These are phyloP conservation scores for Pseudotsuga menziesii DNA, from an alignment of 75 land plant species.

Conservation along the genomic window DNA sequence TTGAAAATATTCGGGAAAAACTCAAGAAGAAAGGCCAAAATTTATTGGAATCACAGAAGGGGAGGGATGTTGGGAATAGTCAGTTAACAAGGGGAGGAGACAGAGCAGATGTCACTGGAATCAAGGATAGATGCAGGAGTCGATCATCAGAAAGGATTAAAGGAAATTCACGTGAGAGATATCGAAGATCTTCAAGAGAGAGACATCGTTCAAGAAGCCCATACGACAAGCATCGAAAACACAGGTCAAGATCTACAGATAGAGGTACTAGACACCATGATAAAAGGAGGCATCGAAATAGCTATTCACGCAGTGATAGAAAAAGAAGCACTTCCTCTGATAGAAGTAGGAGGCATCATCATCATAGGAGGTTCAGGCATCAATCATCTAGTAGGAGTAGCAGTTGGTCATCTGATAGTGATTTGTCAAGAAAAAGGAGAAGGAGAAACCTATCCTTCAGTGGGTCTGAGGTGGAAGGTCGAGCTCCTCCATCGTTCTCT, in stretches of 20 bases:
- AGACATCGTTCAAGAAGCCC: conserved; percentile 11
- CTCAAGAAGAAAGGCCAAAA: conserved; percentile 36
- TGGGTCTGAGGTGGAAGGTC: conserved; percentile 1
- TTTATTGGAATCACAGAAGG: conserved; percentile 4
- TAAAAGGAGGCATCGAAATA: conserved; percentile 14
- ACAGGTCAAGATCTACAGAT: conserved; percentile 13
- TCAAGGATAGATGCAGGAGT: conserved; percentile 8
- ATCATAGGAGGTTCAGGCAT: conserved; percentile 7
- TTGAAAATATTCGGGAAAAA: conserved; percentile 51
- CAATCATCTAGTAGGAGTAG: conserved; percentile 12
- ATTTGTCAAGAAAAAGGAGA: neutral
- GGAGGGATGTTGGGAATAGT: conserved; percentile 4
- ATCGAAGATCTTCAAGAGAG: conserved; percentile 5
- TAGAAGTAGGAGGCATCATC: conserved; percentile 2
- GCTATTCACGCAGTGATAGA: conserved; percentile 6
- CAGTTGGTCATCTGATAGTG: neutral
- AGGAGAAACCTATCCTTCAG: neutral
- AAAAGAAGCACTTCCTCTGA: conserved; percentile 12
- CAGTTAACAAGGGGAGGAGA: neutral
- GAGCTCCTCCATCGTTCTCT: neutral
- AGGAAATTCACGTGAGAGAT: conserved; percentile 2
- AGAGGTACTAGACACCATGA: neutral
- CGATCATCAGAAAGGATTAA: conserved; percentile 12
- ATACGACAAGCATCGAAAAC: conserved; percentile 8
- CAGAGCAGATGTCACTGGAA: neutral